phyloP scores from a whole-genome alignment of 139 green algal genomes.

The Ettlia oleoabundans region DNA sequence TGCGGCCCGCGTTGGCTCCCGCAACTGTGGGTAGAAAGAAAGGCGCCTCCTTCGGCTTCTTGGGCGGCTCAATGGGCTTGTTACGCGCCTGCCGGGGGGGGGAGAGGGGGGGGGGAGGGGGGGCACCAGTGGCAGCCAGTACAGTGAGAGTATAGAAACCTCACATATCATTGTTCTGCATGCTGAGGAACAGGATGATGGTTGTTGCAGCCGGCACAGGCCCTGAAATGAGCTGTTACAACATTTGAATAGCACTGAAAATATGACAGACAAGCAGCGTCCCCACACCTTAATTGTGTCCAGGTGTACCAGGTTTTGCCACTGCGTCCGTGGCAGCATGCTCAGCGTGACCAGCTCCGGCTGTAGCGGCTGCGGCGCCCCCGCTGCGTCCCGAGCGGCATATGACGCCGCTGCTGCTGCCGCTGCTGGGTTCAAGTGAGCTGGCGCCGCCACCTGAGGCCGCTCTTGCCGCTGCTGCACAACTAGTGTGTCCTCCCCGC shows the following conservation, averaged over 20 bases:
- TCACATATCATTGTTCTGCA: too few relatives aligned
- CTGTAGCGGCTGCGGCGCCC: constrained; percentile 68
- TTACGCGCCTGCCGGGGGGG: constrained; percentile 60
- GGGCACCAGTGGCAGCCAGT: too few relatives aligned
- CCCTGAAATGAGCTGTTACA: too few relatives aligned
- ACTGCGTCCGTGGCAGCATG: constrained; percentile 89
- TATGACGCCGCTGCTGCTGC: constrained; percentile 17
- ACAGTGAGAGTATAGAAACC: too few relatives aligned
- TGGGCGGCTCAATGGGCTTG: constrained; percentile 85
- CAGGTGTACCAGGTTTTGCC: constrained; percentile 88
- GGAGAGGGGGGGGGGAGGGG: background rate
- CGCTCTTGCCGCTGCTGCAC: background rate
- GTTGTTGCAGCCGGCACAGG: background rate
- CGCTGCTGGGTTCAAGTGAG: constrained; percentile 21
- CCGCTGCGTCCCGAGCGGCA: constrained; percentile 40
- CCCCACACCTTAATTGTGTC: constrained; percentile 84
- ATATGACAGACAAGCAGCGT: background rate
- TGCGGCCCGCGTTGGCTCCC: constrained; percentile 23
- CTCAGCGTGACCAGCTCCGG: constrained; percentile 86
- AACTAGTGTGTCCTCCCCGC: background rate
- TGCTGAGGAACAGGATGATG: background rate
- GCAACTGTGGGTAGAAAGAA: constrained; percentile 97
- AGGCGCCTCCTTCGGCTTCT: constrained; percentile 93
- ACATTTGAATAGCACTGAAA: too few relatives aligned
- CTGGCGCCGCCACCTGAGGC: background rate